phyloP scores from a whole-genome alignment of 2,329 filamentous ascomycete species.

The Trichoderma sp. region DNA sequence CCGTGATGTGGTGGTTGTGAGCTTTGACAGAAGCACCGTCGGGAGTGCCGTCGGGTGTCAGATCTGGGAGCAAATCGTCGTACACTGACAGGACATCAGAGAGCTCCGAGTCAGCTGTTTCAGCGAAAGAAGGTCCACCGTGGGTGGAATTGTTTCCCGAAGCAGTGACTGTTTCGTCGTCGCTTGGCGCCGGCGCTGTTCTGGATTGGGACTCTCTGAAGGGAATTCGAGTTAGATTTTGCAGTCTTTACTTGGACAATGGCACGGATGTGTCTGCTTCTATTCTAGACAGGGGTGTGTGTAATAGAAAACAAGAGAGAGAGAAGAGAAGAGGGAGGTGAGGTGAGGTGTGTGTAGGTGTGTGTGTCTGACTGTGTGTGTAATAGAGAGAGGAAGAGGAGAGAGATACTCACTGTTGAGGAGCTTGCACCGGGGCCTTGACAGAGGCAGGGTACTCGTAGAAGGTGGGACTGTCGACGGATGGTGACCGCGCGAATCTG shows the following conservation, averaged over 20 bases:
- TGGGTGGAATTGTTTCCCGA: constrained; percentile 17
- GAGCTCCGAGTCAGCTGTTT: constrained; percentile 37
- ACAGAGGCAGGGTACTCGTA: constrained; percentile 53
- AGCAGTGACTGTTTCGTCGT: constrained; percentile 14
- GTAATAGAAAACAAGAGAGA: not conserved
- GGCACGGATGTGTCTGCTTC: not conserved
- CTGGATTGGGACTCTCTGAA: not conserved
- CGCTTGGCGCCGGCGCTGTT: constrained; percentile 7
- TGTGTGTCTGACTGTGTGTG: not conserved
- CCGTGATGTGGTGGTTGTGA: constrained; percentile 31
- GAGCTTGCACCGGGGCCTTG: constrained; percentile 23
- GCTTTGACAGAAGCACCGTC: constrained; percentile 30
- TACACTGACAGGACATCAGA: constrained; percentile 45
- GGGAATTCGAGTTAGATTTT: not conserved
- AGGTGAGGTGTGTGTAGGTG: not conserved
- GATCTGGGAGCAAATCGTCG: constrained; percentile 43
- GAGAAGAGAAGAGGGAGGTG: not conserved
- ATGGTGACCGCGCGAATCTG: constrained; percentile 53
- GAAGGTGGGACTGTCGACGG: constrained; percentile 60
- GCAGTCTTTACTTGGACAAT: not conserved
- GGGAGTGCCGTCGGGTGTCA: constrained; percentile 27
- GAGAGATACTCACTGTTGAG: constrained; percentile 30
- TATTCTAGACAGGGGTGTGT: not conserved
- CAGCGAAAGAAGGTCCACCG: constrained; percentile 2
- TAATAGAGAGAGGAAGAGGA: not conserved